These are phyloP conservation scores for Beauveria caledonica DNA, from an alignment of 2,329 filamentous ascomycete species.

Conservation along the genomic window DNA sequence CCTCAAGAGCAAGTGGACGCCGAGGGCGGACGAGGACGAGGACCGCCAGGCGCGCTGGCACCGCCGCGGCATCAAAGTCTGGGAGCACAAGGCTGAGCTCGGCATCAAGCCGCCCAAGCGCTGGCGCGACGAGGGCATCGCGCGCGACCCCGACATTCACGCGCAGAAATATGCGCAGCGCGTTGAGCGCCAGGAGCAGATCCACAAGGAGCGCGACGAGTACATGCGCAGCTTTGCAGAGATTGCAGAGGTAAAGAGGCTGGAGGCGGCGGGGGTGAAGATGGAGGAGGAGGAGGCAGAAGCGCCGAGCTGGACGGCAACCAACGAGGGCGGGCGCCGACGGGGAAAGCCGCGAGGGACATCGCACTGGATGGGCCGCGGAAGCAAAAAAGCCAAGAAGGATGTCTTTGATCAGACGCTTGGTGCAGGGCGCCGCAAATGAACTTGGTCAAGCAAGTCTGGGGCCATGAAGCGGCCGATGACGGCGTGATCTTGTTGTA, in stretches of 20 bases:
- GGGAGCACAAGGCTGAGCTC: constrained; percentile 50
- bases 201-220: constrained; percentile 19
- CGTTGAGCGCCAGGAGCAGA: background rate
- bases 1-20: constrained; percentile 68
- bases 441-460: background rate
- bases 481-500: background rate
- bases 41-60: constrained; percentile 54
- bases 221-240: constrained; percentile 17
- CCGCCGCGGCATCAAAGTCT: constrained; percentile 50
- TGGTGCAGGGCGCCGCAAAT: background rate
- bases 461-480: background rate
- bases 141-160: constrained; percentile 36
- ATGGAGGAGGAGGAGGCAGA: background rate
- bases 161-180: constrained; percentile 22
- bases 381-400: background rate
- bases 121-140: constrained; percentile 50
- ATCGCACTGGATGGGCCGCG: background rate
- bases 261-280: background rate
- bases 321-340: background rate
- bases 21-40: constrained; percentile 49
- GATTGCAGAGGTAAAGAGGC: background rate
- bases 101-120: constrained; percentile 52
- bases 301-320: background rate
- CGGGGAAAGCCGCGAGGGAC: background rate
- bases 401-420: background rate